phyloP scores from a whole-genome alignment of 2,329 filamentous ascomycete species.

The Aspergillus floridensis region DNA sequence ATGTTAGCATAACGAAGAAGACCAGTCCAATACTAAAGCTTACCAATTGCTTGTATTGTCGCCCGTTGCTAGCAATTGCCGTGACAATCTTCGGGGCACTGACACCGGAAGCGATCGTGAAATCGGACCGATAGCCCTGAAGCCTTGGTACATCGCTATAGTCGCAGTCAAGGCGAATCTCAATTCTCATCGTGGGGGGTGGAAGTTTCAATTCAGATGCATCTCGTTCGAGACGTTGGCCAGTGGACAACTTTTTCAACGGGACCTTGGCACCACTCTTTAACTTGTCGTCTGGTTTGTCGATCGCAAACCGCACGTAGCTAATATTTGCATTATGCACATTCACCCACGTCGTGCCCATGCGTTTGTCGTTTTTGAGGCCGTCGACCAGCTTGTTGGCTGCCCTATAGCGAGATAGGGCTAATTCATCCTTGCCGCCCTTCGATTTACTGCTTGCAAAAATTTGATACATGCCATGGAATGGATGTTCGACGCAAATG shows the following conservation, averaged over 20 bases:
- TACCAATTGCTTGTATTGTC: constrained; percentile 79
- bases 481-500: constrained; percentile 90
- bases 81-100: constrained; percentile 94
- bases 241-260: constrained; percentile 63
- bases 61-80: constrained; percentile 72
- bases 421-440: constrained; percentile 67
- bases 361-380: constrained; percentile 53
- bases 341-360: constrained; percentile 63
- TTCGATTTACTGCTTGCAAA: constrained; percentile 75
- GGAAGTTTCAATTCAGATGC: constrained; percentile 70
- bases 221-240: constrained; percentile 60
- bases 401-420: constrained; percentile 69
- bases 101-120: constrained; percentile 83
- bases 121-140: constrained; percentile 66
- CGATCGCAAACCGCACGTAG: constrained; percentile 53
- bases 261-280: constrained; percentile 65
- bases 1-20: constrained; percentile 9
- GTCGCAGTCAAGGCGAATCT: constrained; percentile 68
- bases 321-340: constrained; percentile 71
- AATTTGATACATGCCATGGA: constrained; percentile 96
- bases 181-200: constrained; percentile 83
- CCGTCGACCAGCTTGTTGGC: constrained; percentile 66
- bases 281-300: constrained; percentile 56
- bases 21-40: constrained; percentile 20
- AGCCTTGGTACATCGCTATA: constrained; percentile 78